These are phyloP conservation scores for Choanephora cucurbitarum DNA, from an alignment of 371 early-diverging fungal species.

Conservation along the genomic window DNA sequence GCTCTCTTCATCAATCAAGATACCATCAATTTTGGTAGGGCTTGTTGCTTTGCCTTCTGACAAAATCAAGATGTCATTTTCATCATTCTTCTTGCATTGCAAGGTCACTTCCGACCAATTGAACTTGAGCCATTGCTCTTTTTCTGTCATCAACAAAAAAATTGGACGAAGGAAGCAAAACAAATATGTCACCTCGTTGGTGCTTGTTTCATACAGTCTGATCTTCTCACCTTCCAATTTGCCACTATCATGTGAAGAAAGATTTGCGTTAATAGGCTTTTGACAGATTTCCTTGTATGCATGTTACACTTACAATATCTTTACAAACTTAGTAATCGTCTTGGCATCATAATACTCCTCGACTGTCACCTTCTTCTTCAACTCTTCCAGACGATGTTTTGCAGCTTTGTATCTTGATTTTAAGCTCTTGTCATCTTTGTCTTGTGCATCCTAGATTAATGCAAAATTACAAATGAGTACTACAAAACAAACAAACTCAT, in stretches of 20 bases:
- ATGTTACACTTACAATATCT: too few species aligned
- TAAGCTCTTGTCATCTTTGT: too few species aligned
- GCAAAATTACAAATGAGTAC: slow-evolving; percentile 2
- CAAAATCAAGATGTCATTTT: slow-evolving; percentile 2
- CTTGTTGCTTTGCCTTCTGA: slow-evolving; percentile 3
- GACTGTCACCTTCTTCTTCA: too few species aligned
- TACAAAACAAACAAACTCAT: slow-evolving; percentile 2
- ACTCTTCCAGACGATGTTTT: too few species aligned
- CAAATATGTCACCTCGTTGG: slow-evolving; percentile 1
- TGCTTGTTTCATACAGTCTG: not conserved
- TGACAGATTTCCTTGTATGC: too few species aligned
- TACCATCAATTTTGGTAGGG: slow-evolving; percentile 8
- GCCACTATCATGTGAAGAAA: not conserved
- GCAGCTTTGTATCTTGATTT: too few species aligned
- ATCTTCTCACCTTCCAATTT: slow-evolving; percentile 4
- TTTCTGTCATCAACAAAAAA: not conserved
- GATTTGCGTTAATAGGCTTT: too few species aligned
- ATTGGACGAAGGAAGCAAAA: not conserved
- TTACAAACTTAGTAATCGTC: too few species aligned
- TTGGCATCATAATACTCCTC: too few species aligned
- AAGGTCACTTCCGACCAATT: too few species aligned
- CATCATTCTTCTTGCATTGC: slow-evolving; percentile 10
- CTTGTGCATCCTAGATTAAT: too few species aligned
- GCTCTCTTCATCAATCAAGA: slow-evolving; percentile 3
- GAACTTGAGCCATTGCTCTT: not conserved